Conservation (phyloP, 345 rosid species). For the Arabidopsis suecica region DNA sequence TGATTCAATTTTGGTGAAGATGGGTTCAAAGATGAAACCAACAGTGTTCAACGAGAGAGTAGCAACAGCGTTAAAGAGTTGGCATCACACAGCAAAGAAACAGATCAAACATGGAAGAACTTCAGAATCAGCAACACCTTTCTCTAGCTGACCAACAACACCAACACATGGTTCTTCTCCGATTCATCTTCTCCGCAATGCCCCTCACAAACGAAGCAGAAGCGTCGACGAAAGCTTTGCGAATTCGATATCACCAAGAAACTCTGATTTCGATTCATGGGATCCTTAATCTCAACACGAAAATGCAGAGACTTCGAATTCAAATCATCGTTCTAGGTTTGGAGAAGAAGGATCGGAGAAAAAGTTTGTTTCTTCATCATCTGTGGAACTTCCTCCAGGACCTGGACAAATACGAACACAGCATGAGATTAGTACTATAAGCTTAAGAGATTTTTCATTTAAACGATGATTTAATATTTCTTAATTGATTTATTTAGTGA, state of each 20-base stretch:
- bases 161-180: constrained; percentile 71
- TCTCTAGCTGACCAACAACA: constrained; percentile 68
- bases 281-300: constrained; percentile 44
- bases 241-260: constrained; percentile 35
- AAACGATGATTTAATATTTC: constrained; percentile 21
- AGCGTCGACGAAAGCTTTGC: constrained; percentile 34
- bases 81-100: constrained; percentile 83
- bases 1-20: constrained; percentile 44
- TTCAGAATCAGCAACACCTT: constrained; percentile 50
- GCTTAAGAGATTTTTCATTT: constrained; percentile 47
- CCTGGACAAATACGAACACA: constrained; percentile 25
- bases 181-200: constrained; percentile 57
- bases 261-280: constrained; percentile 37
- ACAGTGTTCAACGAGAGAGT: constrained; percentile 81
- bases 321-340: constrained; percentile 13
- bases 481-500: not conserved
- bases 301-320: constrained; percentile 11
- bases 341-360: constrained; percentile 34
- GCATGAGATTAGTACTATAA: constrained; percentile 31
- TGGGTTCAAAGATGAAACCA: constrained; percentile 93
- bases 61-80: constrained; percentile 65
- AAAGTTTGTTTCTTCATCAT: not conserved
- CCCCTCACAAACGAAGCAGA: constrained; percentile 39
- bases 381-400: constrained; percentile 37
- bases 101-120: constrained; percentile 61